Base-by-base conservation (phyloP, 2,329 filamentous ascomycete genomes). In the Ophiostoma himal-ulmi region DNA sequence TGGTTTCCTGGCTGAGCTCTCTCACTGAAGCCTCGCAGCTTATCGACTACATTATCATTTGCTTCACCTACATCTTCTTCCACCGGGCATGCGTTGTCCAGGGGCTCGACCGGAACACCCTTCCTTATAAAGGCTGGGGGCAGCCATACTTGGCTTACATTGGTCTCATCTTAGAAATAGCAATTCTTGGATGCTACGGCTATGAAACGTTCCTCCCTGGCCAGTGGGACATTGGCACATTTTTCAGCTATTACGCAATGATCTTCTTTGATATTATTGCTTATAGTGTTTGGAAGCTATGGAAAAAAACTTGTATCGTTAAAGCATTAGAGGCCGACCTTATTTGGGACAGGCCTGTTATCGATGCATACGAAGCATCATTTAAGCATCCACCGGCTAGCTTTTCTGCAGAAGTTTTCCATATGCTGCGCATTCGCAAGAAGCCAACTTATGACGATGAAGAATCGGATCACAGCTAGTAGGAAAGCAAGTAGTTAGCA, bases 281-380 rank as follows among this genome's bases (percentile, higher is more conserved):
- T 39, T 90, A 84, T 76, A 68, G 83, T 26, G 81, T 81, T 74
- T 91, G 87, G 87, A 92, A 91, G 79, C 8, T 91, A 0, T 26
- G 87, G 76, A 87, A 88, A 80, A 81, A 80, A 70, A 91, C 88
- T 1, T 82, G 82, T 71, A 79, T 70, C n/a, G 26, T 68, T 0
- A 71, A 69, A 0, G 62, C 73, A 1, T 68, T 64, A 30, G 72
- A 76, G 37, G 74, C 74, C 2, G 75, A 76, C 64, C 70, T 76
- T 54, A 65, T 75, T 6, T 76, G 75, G 75, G 75, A 77, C 65
- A 57, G 70, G 17, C 72, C 71, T 11, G 30, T 66, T 11, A 74
- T 77, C 26, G 70, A 71, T 7, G 82, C 81, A 0, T 88, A 88
- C 70, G 74, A 71, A 68, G 64, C 64, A 44, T 41, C 64, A 14